Conservation (phyloP, 2,329 filamentous ascomycete species). For the Pyrenochaeta sp. region DNA sequence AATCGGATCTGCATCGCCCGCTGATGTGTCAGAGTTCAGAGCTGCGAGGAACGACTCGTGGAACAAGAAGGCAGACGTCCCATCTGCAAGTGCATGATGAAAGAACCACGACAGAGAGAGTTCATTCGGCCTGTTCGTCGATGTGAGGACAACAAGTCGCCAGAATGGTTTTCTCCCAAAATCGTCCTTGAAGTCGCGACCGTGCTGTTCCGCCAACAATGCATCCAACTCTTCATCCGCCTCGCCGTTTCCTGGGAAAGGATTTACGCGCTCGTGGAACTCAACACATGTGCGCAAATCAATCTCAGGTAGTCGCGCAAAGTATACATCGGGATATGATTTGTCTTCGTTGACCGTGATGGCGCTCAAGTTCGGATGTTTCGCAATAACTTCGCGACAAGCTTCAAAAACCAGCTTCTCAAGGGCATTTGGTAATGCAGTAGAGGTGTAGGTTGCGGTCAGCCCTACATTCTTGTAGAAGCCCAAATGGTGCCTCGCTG, state of each 20-base stretch:
- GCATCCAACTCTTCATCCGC: conserved; percentile 53
- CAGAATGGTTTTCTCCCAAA: conserved; percentile 51
- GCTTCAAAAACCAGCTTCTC: conserved; percentile 50
- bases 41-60: conserved; percentile 54
- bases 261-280: conserved; percentile 36
- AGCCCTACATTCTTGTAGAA: conserved; percentile 57
- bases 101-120: conserved; percentile 58
- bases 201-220: conserved; percentile 54
- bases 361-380: conserved; percentile 55
- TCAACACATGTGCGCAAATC: conserved; percentile 51
- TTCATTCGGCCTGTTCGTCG: conserved; percentile 4
- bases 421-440: conserved; percentile 6
- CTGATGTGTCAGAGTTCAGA: conserved; percentile 24
- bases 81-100: conserved; percentile 60
- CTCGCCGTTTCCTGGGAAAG: conserved; percentile 26
- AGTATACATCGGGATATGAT: conserved; percentile 51
- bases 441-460: conserved; percentile 40
- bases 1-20: conserved; percentile 6
- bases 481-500: conserved; percentile 52
- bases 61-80: conserved; percentile 56
- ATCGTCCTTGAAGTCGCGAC: conserved; percentile 46
- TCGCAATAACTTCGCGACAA: conserved; percentile 44
- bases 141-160: conserved; percentile 50
- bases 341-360: conserved; percentile 53
- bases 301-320: conserved; percentile 55